These are phyloP conservation scores for Dioscorea cayenensis DNA, from an alignment of 116 monocot species.

Conservation along the genomic window DNA sequence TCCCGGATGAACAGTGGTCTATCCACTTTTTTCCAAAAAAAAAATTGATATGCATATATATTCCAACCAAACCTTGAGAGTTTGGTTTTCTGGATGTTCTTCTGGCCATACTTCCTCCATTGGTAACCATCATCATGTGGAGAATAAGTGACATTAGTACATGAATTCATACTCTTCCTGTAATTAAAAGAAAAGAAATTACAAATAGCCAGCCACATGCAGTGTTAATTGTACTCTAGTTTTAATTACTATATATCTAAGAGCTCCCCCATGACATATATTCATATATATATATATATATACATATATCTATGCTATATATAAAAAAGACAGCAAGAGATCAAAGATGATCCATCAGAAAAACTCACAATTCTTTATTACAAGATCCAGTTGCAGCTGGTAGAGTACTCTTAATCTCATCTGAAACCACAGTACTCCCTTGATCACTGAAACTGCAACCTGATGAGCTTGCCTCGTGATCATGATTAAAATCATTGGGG, in stretches of 20 bases:
- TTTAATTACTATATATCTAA: too few relatives aligned
- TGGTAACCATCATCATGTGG: conserved; percentile 18
- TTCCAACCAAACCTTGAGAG: conserved; percentile 2
- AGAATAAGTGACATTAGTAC: conserved; percentile 3
- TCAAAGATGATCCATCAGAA: background rate
- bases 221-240: too few relatives aligned
- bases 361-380: background rate
- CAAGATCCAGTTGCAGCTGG: background rate
- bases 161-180: background rate
- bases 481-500: background rate
- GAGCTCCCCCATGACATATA: too few relatives aligned
- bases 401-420: background rate
- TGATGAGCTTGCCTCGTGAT: background rate
- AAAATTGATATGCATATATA: too few relatives aligned
- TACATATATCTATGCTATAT: too few relatives aligned
- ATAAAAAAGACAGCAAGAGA: background rate
- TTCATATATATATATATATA: too few relatives aligned
- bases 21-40: too few relatives aligned
- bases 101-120: conserved; percentile 32
- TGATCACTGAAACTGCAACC: background rate
- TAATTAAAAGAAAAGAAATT: background rate
- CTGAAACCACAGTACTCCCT: background rate
- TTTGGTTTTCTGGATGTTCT: conserved; percentile 7
- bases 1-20: too few relatives aligned
- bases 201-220: too few relatives aligned